phyloP scores from a whole-genome alignment of 208 protist species.

The Borovskyia barvae region DNA sequence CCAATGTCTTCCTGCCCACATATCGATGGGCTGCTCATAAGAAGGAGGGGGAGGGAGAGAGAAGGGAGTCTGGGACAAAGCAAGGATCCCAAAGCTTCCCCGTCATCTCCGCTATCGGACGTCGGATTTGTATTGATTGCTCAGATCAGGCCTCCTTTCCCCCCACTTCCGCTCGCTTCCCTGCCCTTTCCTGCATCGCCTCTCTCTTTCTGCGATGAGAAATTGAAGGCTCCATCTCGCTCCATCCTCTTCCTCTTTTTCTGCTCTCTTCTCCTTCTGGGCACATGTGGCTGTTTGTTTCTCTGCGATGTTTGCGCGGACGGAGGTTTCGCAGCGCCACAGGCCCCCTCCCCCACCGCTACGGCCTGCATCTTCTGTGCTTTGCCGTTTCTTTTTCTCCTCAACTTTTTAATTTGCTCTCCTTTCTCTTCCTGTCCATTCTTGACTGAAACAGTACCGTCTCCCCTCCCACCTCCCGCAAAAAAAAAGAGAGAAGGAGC shows the following conservation, averaged over 20 bases:
- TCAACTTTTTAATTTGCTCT: background rate
- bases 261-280: conserved; percentile 7
- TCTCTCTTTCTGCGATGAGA: background rate
- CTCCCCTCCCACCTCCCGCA: background rate
- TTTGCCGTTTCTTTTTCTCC: background rate
- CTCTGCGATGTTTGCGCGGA: no score
- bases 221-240: background rate
- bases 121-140: no score
- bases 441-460: background rate
- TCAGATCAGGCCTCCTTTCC: background rate
- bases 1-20: no score
- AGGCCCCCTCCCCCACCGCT: no score
- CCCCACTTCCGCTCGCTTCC: background rate
- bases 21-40: no score
- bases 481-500: conserved; percentile 1
- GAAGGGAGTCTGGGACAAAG: no score
- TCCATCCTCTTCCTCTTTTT: conserved; percentile 6
- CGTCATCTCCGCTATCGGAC: no score
- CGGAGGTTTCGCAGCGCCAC: no score
- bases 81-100: no score
- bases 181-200: background rate
- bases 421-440: background rate
- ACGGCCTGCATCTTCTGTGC: no score
- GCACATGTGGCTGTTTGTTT: no score
- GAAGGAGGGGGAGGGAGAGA: no score